A percentile compares a stretch with the other conserved stretches of the same genome.
Conservation (phyloP, 768 basidiomycete species). For the Pleurotus tuber-regium region DNA sequence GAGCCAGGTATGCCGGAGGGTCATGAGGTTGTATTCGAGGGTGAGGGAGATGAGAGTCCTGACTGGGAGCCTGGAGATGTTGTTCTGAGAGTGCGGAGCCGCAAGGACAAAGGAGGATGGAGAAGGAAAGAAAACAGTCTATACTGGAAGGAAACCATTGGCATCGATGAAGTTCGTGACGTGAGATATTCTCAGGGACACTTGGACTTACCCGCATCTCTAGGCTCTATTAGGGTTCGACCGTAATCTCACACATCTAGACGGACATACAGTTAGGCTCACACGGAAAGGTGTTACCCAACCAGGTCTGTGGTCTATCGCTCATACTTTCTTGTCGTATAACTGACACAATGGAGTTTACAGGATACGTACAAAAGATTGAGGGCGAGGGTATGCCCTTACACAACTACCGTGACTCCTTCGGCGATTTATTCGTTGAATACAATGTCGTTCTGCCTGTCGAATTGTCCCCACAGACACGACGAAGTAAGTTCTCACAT, state of each 20-base stretch:
- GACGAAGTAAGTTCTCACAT: constrained; percentile 61
- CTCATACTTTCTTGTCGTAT: not conserved
- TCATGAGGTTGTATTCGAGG: constrained; percentile 89
- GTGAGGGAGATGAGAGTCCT: constrained; percentile 94
- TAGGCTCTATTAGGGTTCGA: constrained; percentile 98
- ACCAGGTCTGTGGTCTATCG: constrained; percentile 54
- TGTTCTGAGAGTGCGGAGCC: constrained; percentile 78
- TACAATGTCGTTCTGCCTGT: constrained; percentile 90
- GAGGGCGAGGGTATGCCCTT: constrained; percentile 89
- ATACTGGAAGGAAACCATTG: constrained; percentile 90
- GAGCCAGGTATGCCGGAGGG: constrained; percentile 90
- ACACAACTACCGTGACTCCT: constrained; percentile 45
- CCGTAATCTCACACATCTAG: constrained; percentile 87
- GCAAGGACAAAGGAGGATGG: constrained; percentile 78
- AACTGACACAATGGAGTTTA: not conserved
- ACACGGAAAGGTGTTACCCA: constrained; percentile 83
- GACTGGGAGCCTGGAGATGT: constrained; percentile 98
- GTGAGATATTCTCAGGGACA: not conserved
- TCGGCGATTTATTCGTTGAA: constrained; percentile 89
- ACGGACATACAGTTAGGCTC: constrained; percentile 76
- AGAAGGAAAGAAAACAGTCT: constrained; percentile 86
- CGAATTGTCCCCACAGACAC: constrained; percentile 62
- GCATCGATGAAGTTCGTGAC: constrained; percentile 78
- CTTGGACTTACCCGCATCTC: constrained; percentile 3
- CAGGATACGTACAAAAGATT: constrained; percentile 83